Evolutionary conservation across 2,329 filamentous ascomycete genomes (phyloP).

Genomic region (Apiospora pterosperma): DNA sequence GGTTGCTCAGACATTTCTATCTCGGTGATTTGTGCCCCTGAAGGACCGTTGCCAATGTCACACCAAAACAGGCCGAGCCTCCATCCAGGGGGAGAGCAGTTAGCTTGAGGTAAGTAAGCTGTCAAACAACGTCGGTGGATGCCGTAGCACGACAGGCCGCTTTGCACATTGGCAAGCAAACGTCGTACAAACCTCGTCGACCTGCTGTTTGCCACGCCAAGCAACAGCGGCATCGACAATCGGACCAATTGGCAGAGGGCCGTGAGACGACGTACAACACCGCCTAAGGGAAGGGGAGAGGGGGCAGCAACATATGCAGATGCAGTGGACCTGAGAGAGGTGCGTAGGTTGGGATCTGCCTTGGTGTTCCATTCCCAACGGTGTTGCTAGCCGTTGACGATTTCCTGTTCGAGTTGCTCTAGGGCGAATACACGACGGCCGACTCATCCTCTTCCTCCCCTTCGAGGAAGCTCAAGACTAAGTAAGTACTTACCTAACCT

Average conservation of each 20-base stretch:
- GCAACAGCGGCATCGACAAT: not conserved
- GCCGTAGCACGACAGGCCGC: not conserved
- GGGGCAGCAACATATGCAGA: not conserved
- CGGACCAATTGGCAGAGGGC: not conserved
- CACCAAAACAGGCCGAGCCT: not conserved
- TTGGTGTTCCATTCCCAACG: not conserved
- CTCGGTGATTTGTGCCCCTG: slow-evolving; percentile 3
- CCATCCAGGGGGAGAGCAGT: no score
- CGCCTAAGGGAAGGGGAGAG: no score
- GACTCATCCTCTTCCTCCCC: no score
- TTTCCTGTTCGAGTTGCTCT: not conserved
- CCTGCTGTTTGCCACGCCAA: not conserved
- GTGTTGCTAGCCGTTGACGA: not conserved
- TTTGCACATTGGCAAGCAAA: not conserved
- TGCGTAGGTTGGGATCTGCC: not conserved
- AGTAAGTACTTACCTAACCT: no score
- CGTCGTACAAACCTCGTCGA: not conserved
- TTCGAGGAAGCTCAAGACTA: no score
- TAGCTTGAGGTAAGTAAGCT: not conserved
- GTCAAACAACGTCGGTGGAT: not conserved
- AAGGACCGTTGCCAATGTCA: not conserved
- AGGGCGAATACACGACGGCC: no score
- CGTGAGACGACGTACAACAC: not conserved
- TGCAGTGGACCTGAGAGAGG: not conserved
- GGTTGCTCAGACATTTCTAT: not conserved